Evolutionary conservation across 495 filamentous ascomycete genomes (phyloP).

Genomic region (Trichoderma erinaceum): DNA sequence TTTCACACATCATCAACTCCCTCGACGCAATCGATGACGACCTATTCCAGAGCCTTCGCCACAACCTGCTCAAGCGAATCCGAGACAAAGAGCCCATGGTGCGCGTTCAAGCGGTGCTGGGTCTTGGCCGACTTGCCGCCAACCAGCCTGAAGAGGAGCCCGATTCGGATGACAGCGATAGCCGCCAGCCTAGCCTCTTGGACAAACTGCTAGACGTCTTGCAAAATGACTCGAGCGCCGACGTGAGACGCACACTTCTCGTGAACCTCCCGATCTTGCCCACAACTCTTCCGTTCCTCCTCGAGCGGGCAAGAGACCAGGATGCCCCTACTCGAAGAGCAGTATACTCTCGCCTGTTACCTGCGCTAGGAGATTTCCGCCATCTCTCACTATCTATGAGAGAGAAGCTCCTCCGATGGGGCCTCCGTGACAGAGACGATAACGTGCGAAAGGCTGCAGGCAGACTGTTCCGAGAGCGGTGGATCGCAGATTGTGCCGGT

Average conservation of each 20-base stretch:
- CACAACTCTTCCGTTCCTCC: constrained; percentile 77
- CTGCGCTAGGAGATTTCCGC: constrained; percentile 89
- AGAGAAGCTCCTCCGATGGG: constrained; percentile 94
- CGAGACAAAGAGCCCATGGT: constrained; percentile 90
- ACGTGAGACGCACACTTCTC: constrained; percentile 81
- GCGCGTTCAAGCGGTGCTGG: constrained; percentile 87
- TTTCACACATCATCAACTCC: constrained; percentile 81
- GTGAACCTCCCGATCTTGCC: constrained; percentile 80
- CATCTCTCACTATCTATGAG: constrained; percentile 92
- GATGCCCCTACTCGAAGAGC: constrained; percentile 77
- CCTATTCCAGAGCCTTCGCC: constrained; percentile 70
- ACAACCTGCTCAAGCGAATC: constrained; percentile 73
- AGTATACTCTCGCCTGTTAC: constrained; percentile 81
- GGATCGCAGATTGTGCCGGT: constrained; percentile 86
- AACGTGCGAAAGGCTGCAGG: constrained; percentile 87
- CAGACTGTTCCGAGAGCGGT: constrained; percentile 84
- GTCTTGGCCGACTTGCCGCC: constrained; percentile 74
- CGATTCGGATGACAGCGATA: constrained; percentile 59
- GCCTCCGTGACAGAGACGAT: constrained; percentile 88
- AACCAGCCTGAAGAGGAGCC: constrained; percentile 71
- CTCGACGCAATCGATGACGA: constrained; percentile 87
- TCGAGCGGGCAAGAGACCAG: constrained; percentile 85
- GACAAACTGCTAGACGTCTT: constrained; percentile 84
- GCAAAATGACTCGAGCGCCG: constrained; percentile 90
- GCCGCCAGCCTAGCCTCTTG: constrained; percentile 55